Base-by-base conservation (phyloP, 129 eudicot genomes). In the Cynara cardunculus region DNA sequence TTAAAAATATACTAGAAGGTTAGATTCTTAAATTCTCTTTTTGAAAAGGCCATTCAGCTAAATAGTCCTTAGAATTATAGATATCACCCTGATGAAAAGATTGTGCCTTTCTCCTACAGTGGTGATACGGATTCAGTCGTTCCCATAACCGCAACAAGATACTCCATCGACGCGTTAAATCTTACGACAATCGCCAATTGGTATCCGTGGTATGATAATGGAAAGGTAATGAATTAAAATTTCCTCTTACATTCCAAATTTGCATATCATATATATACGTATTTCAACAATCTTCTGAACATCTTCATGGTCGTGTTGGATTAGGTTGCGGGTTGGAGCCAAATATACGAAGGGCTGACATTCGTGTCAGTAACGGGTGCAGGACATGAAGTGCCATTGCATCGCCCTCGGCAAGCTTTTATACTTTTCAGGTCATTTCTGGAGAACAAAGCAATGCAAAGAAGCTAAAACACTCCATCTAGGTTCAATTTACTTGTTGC, bases 291-390 rank as follows among this genome's bases (percentile, higher is more conserved):
- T 64, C 18, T 1, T 79, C 28, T 73, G 30, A 80, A 28, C 71
- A 7, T 28, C 8, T 28, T 76, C 0, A 26, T 64, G 26, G 25
- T 70, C 7, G 30, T 16, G 64, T 14, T 25, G 59, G 30, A 71
- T 71, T 76, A 94, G 98, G 98, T 94, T 86, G 98, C 93, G 25
- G 98, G 98, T 31, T 94, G 97, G 97, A 91, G 94, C 85, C 97
- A 91, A 84, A 75, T 85, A 73, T 94, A 94, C 86, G 28, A 87
- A 49, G 98, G 98, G 28, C 74, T 94, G 84, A 89, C 97, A 2
- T 79, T 94, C 7, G 98, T 94, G 82, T 85, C 98, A 4, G 89
- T 94, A 59, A 88, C 90, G 0, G 98, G 98, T 80, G 98, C 97
- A 32, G 98, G 98, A 26, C 98, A 94, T 65, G 95, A 91, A 84